These are phyloP conservation scores for Wickerhamiella hasegawae DNA, from an alignment of 805 yeast genomes.

Conservation along the genomic window DNA sequence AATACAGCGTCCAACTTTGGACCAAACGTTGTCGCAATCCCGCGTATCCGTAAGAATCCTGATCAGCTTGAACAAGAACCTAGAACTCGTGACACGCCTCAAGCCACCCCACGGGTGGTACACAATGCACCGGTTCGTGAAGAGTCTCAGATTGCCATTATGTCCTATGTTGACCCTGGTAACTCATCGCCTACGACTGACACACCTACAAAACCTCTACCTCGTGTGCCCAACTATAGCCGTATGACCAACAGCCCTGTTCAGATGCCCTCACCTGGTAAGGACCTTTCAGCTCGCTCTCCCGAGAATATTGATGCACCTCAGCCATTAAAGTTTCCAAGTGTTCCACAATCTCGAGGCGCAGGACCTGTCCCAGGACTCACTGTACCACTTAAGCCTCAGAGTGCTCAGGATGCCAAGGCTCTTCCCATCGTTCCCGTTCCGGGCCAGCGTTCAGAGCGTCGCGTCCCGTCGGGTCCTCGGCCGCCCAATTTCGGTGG, in stretches of 20 bases:
- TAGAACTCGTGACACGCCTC: slow-evolving; percentile 4
- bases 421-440: background rate
- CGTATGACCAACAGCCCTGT: slow-evolving; percentile 4
- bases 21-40: slow-evolving; percentile 19
- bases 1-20: slow-evolving; percentile 12
- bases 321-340: too few species aligned
- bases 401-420: too few species aligned
- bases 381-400: too few species aligned
- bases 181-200: slow-evolving; percentile 5
- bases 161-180: slow-evolving; percentile 3
- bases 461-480: background rate
- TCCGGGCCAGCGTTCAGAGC: background rate
- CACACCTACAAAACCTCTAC: background rate
- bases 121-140: too few species aligned
- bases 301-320: too few species aligned
- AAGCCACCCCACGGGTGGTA: slow-evolving; percentile 4
- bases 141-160: slow-evolving; percentile 4
- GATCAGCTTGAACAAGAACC: slow-evolving; percentile 4
- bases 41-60: slow-evolving; percentile 12
- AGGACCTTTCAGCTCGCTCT: too few species aligned
- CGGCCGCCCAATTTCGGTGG: background rate
- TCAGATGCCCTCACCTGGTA: background rate
- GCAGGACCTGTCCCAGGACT: background rate
- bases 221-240: slow-evolving; percentile 11
- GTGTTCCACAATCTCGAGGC: too few species aligned